Percentiles rank a stretch among this genome's conserved stretches.
These are phyloP conservation scores for Berkeleyomyces basicola DNA, from an alignment of 2,329 filamentous ascomycete genomes.

Conservation along the genomic window DNA sequence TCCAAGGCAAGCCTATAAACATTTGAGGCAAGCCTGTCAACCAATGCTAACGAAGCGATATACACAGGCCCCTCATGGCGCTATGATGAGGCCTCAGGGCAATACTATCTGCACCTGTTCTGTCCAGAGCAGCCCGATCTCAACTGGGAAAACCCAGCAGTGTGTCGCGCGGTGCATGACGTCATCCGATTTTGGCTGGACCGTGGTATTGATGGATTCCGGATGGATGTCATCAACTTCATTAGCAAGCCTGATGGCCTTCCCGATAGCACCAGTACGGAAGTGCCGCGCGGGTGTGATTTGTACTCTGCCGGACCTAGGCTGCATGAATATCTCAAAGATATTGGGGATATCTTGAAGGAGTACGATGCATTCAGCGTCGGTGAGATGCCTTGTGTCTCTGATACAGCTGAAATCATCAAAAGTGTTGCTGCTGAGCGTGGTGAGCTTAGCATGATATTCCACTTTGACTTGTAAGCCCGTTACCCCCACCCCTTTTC, in stretches of 20 bases:
- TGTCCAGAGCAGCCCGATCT: slow-evolving; percentile 56
- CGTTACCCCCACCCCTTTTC: slow-evolving; percentile 18
- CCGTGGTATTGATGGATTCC: slow-evolving; percentile 48
- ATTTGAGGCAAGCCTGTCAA: not conserved
- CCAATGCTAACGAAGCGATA: not conserved
- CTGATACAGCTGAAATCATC: slow-evolving; percentile 27
- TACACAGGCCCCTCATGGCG: slow-evolving; percentile 28
- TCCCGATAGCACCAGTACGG: slow-evolving; percentile 25
- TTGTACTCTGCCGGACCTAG: slow-evolving; percentile 38
- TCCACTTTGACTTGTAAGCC: slow-evolving; percentile 45
- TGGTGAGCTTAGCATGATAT: slow-evolving; percentile 53
- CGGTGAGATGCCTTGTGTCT: slow-evolving; percentile 32
- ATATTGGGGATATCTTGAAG: slow-evolving; percentile 27
- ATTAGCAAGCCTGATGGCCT: slow-evolving; percentile 44
- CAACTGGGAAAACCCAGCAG: slow-evolving; percentile 56
- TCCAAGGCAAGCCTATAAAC: slow-evolving; percentile 4
- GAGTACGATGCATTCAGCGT: slow-evolving; percentile 35
- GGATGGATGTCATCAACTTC: slow-evolving; percentile 52
- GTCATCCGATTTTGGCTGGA: slow-evolving; percentile 61
- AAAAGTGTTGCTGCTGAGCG: slow-evolving; percentile 36
- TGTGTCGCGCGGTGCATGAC: slow-evolving; percentile 48
- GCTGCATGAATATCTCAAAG: slow-evolving; percentile 30
- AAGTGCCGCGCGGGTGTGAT: slow-evolving; percentile 22
- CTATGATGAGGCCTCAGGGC: slow-evolving; percentile 31
- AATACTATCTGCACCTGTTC: slow-evolving; percentile 52